phyloP scores from a whole-genome alignment of 73 alveolate genomes.

The Paramecium octaurelia region DNA sequence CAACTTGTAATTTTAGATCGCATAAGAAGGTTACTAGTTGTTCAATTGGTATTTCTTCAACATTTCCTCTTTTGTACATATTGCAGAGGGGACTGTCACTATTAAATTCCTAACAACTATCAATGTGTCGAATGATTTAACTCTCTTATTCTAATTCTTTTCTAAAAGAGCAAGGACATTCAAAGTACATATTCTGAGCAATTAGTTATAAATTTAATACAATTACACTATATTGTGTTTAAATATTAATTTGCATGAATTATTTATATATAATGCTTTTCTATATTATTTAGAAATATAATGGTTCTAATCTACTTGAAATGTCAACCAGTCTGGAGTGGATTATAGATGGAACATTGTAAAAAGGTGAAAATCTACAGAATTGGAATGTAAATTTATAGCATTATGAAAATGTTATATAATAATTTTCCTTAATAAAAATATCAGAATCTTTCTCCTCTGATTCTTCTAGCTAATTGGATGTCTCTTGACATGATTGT shows the following conservation, averaged over 20 bases:
- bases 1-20: not conserved
- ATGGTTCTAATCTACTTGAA: not conserved
- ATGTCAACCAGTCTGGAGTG: not conserved
- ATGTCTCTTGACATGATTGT: constrained; percentile 93
- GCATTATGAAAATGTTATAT: not conserved
- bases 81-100: constrained; percentile 2
- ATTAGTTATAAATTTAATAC: not conserved
- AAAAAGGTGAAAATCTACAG: not conserved
- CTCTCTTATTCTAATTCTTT: not conserved
- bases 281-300: not conserved
- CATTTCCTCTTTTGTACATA: not conserved
- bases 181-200: not conserved
- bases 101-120: not conserved
- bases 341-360: not conserved
- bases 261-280: too few relatives aligned
- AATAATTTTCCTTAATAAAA: not conserved
- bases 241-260: too few relatives aligned
- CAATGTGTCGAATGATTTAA: not conserved
- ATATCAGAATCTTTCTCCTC: constrained; percentile 88
- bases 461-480: constrained; percentile 91
- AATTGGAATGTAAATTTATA: not conserved
- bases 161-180: not conserved
- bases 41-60: not conserved
- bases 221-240: not conserved
- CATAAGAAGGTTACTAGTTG: not conserved